A percentile compares a stretch with the other conserved stretches of the same genome.
These are phyloP conservation scores for Fragaria vesca DNA, from an alignment of 306 rosid genomes.

Conservation along the genomic window DNA sequence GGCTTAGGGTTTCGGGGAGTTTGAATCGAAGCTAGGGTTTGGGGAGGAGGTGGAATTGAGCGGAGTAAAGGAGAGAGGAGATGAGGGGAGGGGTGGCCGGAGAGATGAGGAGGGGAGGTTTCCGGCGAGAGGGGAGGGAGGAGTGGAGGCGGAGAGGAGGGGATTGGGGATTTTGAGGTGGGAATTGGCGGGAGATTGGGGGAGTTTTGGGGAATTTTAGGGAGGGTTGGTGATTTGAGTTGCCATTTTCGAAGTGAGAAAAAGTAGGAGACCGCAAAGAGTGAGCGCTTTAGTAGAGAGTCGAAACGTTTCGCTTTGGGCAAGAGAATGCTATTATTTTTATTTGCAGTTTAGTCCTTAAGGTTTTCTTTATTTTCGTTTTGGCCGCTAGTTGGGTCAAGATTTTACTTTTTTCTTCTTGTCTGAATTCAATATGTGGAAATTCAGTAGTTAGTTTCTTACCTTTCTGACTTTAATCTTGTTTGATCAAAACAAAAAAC, in stretches of 20 bases:
- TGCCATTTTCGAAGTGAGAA: background rate
- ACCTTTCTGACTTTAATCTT: too few relatives aligned
- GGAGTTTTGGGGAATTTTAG: background rate
- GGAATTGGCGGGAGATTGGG: slow-evolving; percentile 41
- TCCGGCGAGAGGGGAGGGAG: slow-evolving; percentile 21
- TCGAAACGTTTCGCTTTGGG: too few relatives aligned
- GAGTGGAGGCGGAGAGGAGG: background rate
- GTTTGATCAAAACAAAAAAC: too few relatives aligned
- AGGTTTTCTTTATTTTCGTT: too few relatives aligned
- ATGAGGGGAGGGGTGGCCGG: background rate
- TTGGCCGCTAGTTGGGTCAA: too few relatives aligned
- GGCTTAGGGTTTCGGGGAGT: slow-evolving; percentile 10
- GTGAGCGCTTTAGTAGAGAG: too few relatives aligned
- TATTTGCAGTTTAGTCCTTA: too few relatives aligned
- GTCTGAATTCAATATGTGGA: too few relatives aligned
- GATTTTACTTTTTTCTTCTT: too few relatives aligned
- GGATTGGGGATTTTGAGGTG: slow-evolving; percentile 8
- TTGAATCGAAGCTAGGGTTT: background rate
- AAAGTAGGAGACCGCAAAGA: background rate
- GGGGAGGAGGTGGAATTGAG: background rate
- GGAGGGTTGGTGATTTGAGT: background rate
- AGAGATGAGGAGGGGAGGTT: background rate
- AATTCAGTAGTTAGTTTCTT: too few relatives aligned
- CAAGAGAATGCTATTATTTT: too few relatives aligned
- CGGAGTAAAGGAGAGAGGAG: background rate